A percentile compares a stretch with the other conserved stretches of the same genome.
Conservation (phyloP, 140 eudicot species). For the Stevia rebaudiana region DNA sequence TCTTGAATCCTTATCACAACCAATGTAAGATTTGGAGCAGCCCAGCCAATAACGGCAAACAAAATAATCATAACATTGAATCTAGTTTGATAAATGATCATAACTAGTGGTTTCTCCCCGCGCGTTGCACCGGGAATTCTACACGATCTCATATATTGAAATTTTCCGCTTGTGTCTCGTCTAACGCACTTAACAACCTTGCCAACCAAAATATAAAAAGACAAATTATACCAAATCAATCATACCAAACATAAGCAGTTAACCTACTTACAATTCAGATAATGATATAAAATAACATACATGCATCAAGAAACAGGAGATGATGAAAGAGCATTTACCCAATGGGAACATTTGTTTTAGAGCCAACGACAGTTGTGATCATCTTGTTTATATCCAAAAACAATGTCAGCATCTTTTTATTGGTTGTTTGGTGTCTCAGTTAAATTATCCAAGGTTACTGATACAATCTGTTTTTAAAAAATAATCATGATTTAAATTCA, state of each 20-base stretch:
- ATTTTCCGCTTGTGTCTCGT: no score
- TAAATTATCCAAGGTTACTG: constrained; percentile 74
- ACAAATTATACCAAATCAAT: no score
- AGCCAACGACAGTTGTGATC: constrained; percentile 20
- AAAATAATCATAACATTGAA: constrained; percentile 82
- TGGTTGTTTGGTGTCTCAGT: constrained; percentile 31
- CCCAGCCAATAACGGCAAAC: constrained; percentile 95
- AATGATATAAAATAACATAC: no score
- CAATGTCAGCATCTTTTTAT: constrained; percentile 30
- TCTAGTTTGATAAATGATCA: no score
- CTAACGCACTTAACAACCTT: no score
- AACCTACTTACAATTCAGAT: no score
- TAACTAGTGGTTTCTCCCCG: no score
- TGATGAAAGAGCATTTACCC: constrained; percentile 43
- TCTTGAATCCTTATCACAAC: background rate
- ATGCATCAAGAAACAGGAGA: no score
- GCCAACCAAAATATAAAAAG: no score
- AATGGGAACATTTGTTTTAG: constrained; percentile 26
- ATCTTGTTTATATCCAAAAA: constrained; percentile 33
- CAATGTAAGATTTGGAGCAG: constrained; percentile 67
- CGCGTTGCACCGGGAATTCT: no score
- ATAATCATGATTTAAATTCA: constrained; percentile 12
- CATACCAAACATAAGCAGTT: no score
- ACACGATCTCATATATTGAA: no score
- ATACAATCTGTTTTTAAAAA: constrained; percentile 44